A percentile compares a stretch with the other conserved stretches of the same genome.
These are phyloP conservation scores for Sporothrix variecibatus DNA, from an alignment of 2,329 filamentous ascomycete species.

Conservation along the genomic window DNA sequence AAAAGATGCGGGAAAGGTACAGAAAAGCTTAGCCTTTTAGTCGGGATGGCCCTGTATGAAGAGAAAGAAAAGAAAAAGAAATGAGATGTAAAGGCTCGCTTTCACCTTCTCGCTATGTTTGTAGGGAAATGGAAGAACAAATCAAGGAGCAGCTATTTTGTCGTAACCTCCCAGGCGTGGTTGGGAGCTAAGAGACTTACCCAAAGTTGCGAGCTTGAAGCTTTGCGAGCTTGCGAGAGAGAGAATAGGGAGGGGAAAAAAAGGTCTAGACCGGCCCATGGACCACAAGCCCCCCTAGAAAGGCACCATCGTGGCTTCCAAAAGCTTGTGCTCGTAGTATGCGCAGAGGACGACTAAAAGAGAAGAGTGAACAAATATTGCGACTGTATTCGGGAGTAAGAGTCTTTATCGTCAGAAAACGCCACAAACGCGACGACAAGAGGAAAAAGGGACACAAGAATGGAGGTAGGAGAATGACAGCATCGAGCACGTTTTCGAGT, in stretches of 20 bases:
- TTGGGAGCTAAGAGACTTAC: not conserved
- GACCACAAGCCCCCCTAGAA: not conserved
- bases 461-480: not conserved
- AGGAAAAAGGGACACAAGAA: not conserved
- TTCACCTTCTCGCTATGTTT: too few relatives aligned
- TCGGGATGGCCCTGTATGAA: not conserved
- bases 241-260: too few relatives aligned
- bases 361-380: not conserved
- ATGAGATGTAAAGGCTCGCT: too few relatives aligned
- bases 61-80: too few relatives aligned
- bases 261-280: slow-evolving; percentile 7
- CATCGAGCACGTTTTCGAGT: slow-evolving; percentile 4
- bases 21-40: not conserved
- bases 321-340: not conserved
- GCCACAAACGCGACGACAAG: not conserved
- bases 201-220: too few relatives aligned
- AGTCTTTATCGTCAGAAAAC: not conserved
- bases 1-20: not conserved
- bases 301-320: not conserved
- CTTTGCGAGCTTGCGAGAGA: too few relatives aligned
- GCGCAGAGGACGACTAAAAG: not conserved
- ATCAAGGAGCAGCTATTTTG: too few relatives aligned
- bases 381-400: not conserved
- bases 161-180: too few relatives aligned
- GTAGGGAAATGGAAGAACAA: too few relatives aligned